A percentile compares a stretch with the other conserved stretches of the same genome.
Conservation (phyloP, 495 filamentous ascomycete genomes). For the Aspergillus indologenus region DNA sequence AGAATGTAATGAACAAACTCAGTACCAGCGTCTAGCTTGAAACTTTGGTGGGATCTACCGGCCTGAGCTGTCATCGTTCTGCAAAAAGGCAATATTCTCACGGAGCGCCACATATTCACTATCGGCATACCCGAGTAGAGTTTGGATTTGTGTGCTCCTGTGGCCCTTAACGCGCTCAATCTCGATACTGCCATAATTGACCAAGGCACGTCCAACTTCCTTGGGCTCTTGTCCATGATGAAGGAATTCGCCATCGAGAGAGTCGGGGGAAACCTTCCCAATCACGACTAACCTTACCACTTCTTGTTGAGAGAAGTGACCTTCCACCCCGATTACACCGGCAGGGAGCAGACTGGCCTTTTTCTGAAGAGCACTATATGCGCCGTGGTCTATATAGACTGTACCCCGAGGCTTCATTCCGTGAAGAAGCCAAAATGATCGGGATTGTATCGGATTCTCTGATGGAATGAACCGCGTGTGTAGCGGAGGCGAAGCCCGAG, state of each 20-base stretch:
- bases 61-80: constrained; percentile 22
- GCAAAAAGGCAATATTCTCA: constrained; percentile 82
- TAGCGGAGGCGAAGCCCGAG: constrained; percentile 51
- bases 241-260: constrained; percentile 43
- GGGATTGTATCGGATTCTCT: constrained; percentile 80
- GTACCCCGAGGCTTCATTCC: constrained; percentile 90
- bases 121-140: constrained; percentile 82
- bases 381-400: constrained; percentile 86
- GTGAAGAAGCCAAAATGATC: constrained; percentile 95
- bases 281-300: constrained; percentile 81
- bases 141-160: constrained; percentile 74
- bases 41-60: not conserved
- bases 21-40: no score
- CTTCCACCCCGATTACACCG: constrained; percentile 85
- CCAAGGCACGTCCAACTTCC: constrained; percentile 89
- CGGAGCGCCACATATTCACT: constrained; percentile 90
- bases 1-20: no score
- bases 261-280: constrained; percentile 42
- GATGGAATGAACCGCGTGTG: constrained; percentile 93
- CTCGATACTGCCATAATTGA: constrained; percentile 87
- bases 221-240: constrained; percentile 48
- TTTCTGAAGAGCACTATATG: constrained; percentile 68
- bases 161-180: constrained; percentile 80
- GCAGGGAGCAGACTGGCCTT: constrained; percentile 91
- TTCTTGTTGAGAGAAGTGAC: constrained; percentile 87